Percentiles rank a stretch among this genome's conserved stretches.
These are phyloP conservation scores for Boletus rex-veris DNA, from an alignment of 768 basidiomycete genomes.

Conservation along the genomic window DNA sequence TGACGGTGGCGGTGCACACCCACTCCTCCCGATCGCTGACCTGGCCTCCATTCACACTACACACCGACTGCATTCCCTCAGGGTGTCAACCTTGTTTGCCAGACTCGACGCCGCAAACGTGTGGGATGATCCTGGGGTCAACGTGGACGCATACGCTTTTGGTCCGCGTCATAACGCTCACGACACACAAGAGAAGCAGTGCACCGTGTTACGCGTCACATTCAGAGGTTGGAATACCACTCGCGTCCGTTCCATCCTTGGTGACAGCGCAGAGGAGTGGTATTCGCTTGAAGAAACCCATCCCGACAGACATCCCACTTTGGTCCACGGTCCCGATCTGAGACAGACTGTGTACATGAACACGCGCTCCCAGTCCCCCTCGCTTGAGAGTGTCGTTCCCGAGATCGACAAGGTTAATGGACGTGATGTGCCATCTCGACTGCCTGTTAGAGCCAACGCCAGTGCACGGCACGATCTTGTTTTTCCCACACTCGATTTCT, in stretches of 20 bases:
- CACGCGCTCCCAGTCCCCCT: background rate
- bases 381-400: conserved; percentile 5
- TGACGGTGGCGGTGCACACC: conserved; percentile 18
- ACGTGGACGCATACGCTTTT: conserved; percentile 60
- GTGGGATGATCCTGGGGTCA: conserved; percentile 50
- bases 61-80: conserved; percentile 55
- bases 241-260: conserved; percentile 64
- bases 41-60: conserved; percentile 50
- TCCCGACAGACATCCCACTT: conserved; percentile 11
- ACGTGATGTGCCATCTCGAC: conserved; percentile 3
- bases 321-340: background rate
- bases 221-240: conserved; percentile 72
- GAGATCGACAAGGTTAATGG: conserved; percentile 6
- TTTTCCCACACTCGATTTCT: conserved; percentile 75
- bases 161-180: conserved; percentile 33
- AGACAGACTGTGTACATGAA: background rate
- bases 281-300: conserved; percentile 62
- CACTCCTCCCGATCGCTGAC: conserved; percentile 52
- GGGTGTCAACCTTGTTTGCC: conserved; percentile 65
- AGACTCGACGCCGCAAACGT: conserved; percentile 67
- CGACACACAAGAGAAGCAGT: conserved; percentile 47
- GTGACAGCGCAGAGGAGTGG: conserved; percentile 72
- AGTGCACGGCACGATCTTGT: conserved; percentile 69
- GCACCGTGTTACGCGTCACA: conserved; percentile 62
- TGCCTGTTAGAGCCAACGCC: conserved; percentile 24